Percentiles rank a stretch among this genome's conserved stretches.
These are phyloP conservation scores for Suillus cothurnatus DNA, from an alignment of 768 basidiomycete genomes.

Conservation along the genomic window DNA sequence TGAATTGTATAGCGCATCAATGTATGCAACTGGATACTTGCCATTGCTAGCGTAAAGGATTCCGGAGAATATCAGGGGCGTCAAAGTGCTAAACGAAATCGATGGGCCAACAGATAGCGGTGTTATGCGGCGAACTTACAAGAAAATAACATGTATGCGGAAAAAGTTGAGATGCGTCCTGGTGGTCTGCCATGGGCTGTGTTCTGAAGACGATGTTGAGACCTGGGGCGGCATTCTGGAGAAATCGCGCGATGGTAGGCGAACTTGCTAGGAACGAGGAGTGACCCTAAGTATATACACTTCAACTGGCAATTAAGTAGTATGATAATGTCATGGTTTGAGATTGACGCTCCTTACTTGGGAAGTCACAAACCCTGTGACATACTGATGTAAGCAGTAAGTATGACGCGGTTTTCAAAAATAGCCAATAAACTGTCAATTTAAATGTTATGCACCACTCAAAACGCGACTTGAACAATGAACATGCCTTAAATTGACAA, in stretches of 20 bases:
- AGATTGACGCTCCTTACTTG: background rate
- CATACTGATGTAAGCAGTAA: background rate
- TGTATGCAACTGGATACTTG: constrained; percentile 63
- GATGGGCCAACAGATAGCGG: background rate
- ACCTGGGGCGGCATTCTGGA: background rate
- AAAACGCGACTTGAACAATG: no score
- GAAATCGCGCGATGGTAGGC: background rate
- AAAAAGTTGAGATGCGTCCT: constrained; percentile 65
- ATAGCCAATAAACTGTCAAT: no score
- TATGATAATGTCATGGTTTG: background rate
- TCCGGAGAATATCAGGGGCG: constrained; percentile 75
- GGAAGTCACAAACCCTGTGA: background rate
- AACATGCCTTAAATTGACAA: no score
- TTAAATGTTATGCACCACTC: no score
- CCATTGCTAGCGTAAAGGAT: constrained; percentile 89
- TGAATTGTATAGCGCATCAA: constrained; percentile 78
- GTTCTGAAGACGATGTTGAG: constrained; percentile 2
- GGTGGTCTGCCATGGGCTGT: constrained; percentile 27
- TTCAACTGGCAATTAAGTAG: background rate
- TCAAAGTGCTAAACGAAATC: constrained; percentile 56
- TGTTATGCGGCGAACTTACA: constrained; percentile 42
- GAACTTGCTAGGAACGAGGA: background rate
- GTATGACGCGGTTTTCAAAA: no score
- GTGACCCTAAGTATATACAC: background rate
- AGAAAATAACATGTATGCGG: constrained; percentile 60